phyloP scores from a whole-genome alignment of 495 filamentous ascomycete genomes.

The Aspergillus carlsbadensis region DNA sequence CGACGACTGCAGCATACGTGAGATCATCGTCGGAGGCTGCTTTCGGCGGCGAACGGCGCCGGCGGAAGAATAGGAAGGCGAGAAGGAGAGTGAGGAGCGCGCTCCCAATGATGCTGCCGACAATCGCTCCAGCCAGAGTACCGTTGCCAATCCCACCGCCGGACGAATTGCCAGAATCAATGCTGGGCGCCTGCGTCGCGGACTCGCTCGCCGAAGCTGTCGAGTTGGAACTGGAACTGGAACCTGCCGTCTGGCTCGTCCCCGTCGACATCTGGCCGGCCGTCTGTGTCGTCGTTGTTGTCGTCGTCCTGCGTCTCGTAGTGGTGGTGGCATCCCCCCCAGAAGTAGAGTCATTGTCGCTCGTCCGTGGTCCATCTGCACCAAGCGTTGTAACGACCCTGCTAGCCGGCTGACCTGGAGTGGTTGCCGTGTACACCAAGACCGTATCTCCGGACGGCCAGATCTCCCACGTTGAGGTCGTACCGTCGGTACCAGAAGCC shows the following conservation, averaged over 20 bases:
- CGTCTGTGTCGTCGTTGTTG: too few relatives aligned
- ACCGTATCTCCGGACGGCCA: too few relatives aligned
- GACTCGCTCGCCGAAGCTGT: not conserved
- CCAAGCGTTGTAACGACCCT: too few relatives aligned
- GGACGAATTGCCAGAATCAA: not conserved
- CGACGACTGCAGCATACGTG: not conserved
- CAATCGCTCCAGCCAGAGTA: constrained; percentile 31
- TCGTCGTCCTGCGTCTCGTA: too few relatives aligned
- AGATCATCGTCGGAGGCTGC: not conserved
- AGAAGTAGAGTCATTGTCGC: too few relatives aligned
- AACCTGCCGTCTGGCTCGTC: not conserved
- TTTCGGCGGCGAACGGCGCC: constrained; percentile 6
- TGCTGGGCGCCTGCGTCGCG: not conserved
- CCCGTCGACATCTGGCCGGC: too few relatives aligned
- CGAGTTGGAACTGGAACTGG: not conserved
- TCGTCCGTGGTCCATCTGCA: too few relatives aligned
- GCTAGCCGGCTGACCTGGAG: too few relatives aligned
- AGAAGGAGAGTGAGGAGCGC: constrained; percentile 29
- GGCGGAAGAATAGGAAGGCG: constrained; percentile 26
- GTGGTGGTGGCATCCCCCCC: too few relatives aligned
- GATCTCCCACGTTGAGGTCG: too few relatives aligned
- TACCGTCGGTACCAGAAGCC: too few relatives aligned
- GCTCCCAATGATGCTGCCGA: constrained; percentile 28
- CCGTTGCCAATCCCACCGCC: constrained; percentile 13
- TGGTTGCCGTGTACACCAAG: too few relatives aligned